phyloP scores from a whole-genome alignment of 2,329 filamentous ascomycete genomes.

The Escovopsis sp. region DNA sequence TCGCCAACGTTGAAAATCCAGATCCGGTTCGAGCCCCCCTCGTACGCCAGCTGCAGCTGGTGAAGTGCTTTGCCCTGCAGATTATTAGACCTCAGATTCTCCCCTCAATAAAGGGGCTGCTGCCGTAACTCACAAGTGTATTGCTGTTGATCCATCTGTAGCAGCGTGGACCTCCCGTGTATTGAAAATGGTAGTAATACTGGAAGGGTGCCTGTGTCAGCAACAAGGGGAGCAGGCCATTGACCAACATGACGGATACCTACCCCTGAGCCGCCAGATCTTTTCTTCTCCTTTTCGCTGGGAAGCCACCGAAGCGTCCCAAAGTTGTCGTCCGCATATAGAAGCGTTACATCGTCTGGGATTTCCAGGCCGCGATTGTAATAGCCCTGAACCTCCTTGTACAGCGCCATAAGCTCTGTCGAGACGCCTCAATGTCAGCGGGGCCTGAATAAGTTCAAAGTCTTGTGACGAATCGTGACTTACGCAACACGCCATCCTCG shows the following conservation, averaged over 20 bases:
- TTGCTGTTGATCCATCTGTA: constrained; percentile 52
- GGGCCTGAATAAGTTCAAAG: not conserved
- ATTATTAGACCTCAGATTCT: not conserved
- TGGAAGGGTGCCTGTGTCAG: constrained; percentile 4
- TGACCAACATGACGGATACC: constrained; percentile 1
- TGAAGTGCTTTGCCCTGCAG: constrained; percentile 25
- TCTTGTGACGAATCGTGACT: constrained; percentile 8
- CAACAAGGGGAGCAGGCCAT: not conserved
- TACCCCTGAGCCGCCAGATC: constrained; percentile 43
- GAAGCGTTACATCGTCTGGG: constrained; percentile 45
- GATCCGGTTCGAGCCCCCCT: constrained; percentile 31
- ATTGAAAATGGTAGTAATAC: constrained; percentile 43
- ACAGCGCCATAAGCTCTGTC: constrained; percentile 46
- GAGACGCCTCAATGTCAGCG: constrained; percentile 5
- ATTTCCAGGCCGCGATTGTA: constrained; percentile 45
- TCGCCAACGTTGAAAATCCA: constrained; percentile 52
- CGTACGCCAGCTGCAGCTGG: constrained; percentile 41
- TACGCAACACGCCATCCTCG: constrained; percentile 26
- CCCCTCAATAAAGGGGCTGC: accelerated
- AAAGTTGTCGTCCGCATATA: constrained; percentile 51
- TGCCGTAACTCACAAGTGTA: constrained; percentile 25
- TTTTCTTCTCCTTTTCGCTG: constrained; percentile 32
- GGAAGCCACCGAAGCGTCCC: constrained; percentile 45
- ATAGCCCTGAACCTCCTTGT: constrained; percentile 51
- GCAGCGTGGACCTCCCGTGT: constrained; percentile 44